Base-by-base conservation (phyloP, 2,329 filamentous ascomycete species). In the Onygena corvina region DNA sequence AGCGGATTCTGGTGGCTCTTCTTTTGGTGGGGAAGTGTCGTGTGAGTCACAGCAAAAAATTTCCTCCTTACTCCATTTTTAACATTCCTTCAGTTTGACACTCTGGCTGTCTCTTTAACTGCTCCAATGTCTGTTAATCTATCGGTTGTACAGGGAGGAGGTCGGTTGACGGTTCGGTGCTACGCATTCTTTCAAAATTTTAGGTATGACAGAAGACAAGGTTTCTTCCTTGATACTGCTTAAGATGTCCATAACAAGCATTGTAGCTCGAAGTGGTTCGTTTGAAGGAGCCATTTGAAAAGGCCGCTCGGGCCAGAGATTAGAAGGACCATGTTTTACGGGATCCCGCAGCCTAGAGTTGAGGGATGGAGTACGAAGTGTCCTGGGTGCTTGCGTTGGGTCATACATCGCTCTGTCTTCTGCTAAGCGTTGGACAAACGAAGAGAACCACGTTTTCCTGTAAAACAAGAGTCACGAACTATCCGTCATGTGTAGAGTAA, bases 41-140 rank as follows among this genome's bases (percentile, higher is more conserved):
- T 40, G 36, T 40, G 36, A 40, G 36, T 40, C 36, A 40, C 20
- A 23, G 36, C 36, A 21, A 40, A 21, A n/a, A 40, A 18, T 38
- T 38, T 7, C 14, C 14, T n/a, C 36, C 18, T 40, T 18, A 21
- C 36, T 18, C 36, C 30, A 33, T 25, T 11, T 29, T 29, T 29
- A 40, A 40, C 18, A 18, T 23, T 40, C 14, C 11, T 40, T 40
- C 20, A 11, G 36, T 25, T 40, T n/a, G 36, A 4, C n/a, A n/a
- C n/a, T n/a, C n/a, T n/a, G n/a, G n/a, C n/a, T n/a, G n/a, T n/a
- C n/a, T n/a, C n/a, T n/a, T n/a, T n/a, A n/a, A n/a, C n/a, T n/a
- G n/a, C n/a, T n/a, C n/a, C n/a, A n/a, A n/a, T n/a, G n/a, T n/a
- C n/a, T n/a, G n/a, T n/a, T n/a, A n/a, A n/a, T n/a, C n/a, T n/a